Conservation (phyloP, 2,329 filamentous ascomycete genomes). For the Drechslerella dactyloides region DNA sequence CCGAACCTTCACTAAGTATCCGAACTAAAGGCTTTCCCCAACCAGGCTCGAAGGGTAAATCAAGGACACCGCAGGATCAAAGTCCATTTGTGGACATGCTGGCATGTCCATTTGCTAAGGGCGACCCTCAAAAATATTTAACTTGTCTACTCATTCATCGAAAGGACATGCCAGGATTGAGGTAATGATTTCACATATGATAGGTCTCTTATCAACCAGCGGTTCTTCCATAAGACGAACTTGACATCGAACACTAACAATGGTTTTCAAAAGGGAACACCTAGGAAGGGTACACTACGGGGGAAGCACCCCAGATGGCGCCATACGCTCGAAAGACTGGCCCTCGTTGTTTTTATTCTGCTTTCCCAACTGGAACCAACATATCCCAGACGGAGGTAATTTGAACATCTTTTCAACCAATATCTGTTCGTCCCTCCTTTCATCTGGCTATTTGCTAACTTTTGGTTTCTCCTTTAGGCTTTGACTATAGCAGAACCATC, state of each 20-base stretch:
- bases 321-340: constrained; percentile 43
- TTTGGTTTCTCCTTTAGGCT: not conserved
- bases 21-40: constrained; percentile 10
- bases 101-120: constrained; percentile 45
- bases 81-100: constrained; percentile 44
- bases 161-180: constrained; percentile 44
- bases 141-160: constrained; percentile 44
- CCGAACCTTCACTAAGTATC: not conserved
- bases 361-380: constrained; percentile 26
- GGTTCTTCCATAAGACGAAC: not conserved
- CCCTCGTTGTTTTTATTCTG: constrained; percentile 30
- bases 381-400: constrained; percentile 37
- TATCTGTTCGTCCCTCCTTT: not conserved
- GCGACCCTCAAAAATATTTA: constrained; percentile 40
- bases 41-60: constrained; percentile 13
- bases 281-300: constrained; percentile 38
- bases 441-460: not conserved
- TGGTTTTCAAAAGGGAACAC: constrained; percentile 24
- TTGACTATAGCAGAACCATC: constrained; percentile 35
- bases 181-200: constrained; percentile 15
- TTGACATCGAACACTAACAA: constrained; percentile 9
- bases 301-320: constrained; percentile 32
- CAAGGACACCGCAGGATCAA: constrained; percentile 25
- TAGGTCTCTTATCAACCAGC: not conserved
- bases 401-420: not conserved